These are phyloP conservation scores for Agrocybe pediades DNA, from an alignment of 768 basidiomycete species.

Conservation along the genomic window DNA sequence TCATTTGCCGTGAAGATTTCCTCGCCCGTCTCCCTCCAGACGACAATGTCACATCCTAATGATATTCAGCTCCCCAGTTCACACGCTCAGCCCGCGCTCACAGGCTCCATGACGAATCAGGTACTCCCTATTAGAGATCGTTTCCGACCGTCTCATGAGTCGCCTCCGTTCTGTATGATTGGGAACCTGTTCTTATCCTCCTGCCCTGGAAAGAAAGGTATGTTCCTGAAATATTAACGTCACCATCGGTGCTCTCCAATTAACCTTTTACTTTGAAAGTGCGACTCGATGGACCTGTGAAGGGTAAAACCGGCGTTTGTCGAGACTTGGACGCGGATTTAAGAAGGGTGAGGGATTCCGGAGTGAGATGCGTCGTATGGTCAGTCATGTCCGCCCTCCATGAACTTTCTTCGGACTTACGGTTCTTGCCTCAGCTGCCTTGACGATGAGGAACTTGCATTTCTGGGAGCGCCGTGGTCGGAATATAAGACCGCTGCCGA, in stretches of 20 bases:
- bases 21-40: constrained; percentile 4
- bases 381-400: constrained; percentile 31
- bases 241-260: too few species aligned
- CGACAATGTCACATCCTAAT: constrained; percentile 18
- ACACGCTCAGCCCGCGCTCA: background rate
- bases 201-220: constrained; percentile 95
- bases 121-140: background rate
- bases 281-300: constrained; percentile 71
- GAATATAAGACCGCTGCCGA: constrained; percentile 70
- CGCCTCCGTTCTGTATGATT: constrained; percentile 34
- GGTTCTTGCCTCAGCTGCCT: constrained; percentile 57
- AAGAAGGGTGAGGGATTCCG: constrained; percentile 67
- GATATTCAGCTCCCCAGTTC: constrained; percentile 1
- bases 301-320: constrained; percentile 81
- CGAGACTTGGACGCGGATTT: constrained; percentile 82
- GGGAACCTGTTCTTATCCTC: constrained; percentile 91
- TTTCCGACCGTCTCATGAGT: background rate
- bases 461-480: constrained; percentile 85
- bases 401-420: constrained; percentile 3
- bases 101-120: background rate
- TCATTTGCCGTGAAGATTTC: background rate
- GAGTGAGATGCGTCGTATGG: constrained; percentile 86
- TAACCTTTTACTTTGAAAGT: constrained; percentile 38
- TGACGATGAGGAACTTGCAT: constrained; percentile 80
- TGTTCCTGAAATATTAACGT: constrained; percentile 8